Evolutionary conservation across 1,139 yeast species (phyloP).

Genomic region (Taiozyma sp.): DNA sequence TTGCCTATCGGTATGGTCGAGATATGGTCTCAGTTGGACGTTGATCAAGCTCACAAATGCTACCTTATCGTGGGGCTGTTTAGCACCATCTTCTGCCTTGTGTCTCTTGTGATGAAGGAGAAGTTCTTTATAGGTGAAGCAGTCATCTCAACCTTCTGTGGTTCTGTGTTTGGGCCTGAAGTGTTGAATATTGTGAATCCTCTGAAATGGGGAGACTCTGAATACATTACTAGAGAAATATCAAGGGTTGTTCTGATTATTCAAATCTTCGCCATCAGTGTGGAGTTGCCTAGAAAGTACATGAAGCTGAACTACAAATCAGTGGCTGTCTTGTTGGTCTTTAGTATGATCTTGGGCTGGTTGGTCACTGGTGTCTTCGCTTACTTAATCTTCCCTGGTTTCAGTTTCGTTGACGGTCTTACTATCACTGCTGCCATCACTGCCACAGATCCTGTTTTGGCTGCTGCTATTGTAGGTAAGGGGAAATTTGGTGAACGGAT

Average conservation of each 20-base stretch:
- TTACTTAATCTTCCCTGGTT: slow-evolving; percentile 28
- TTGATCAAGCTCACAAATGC: slow-evolving; percentile 60
- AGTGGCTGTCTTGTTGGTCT: slow-evolving; percentile 30
- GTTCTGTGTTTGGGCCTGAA: slow-evolving; percentile 27
- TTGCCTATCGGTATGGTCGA: background rate
- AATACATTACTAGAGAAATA: slow-evolving; percentile 29
- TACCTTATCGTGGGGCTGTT: slow-evolving; percentile 85
- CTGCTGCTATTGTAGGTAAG: slow-evolving; percentile 36
- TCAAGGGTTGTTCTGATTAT: slow-evolving; percentile 35
- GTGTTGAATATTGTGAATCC: slow-evolving; percentile 25
- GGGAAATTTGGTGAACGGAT: slow-evolving; percentile 36
- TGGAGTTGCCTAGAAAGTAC: slow-evolving; percentile 37
- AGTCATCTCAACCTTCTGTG: slow-evolving; percentile 22
- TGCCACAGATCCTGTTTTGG: slow-evolving; percentile 40
- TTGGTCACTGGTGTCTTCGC: slow-evolving; percentile 32
- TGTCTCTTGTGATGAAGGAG: slow-evolving; percentile 26
- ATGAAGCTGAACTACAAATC: slow-evolving; percentile 28
- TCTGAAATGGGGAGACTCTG: slow-evolving; percentile 21
- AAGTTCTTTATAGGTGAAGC: slow-evolving; percentile 28
- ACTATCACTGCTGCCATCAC: slow-evolving; percentile 37
- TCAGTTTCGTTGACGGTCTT: slow-evolving; percentile 31
- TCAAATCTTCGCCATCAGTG: slow-evolving; percentile 36
- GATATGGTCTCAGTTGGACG: slow-evolving; percentile 20
- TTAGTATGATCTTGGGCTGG: slow-evolving; percentile 40
- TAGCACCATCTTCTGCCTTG: slow-evolving; percentile 38